Base-by-base conservation (phyloP, 345 rosid genomes). In the Sapria himalayana region DNA sequence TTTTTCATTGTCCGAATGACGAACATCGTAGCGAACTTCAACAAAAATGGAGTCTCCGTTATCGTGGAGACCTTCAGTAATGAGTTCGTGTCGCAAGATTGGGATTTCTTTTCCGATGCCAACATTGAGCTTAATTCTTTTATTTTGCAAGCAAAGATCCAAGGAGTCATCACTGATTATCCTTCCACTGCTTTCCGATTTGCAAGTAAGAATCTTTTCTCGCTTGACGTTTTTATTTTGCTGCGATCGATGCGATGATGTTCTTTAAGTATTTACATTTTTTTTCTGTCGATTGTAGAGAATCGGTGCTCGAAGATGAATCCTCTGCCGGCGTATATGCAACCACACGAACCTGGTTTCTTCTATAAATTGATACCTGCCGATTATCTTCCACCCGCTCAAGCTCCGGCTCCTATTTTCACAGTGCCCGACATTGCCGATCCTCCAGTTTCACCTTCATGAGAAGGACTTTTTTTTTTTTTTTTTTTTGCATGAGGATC, bases 21-120 rank as follows among this genome's bases (percentile, higher is more conserved):
- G 16, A 25, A 71, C 13, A 61, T 73, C 12, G 81, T 79, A 16
- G 9, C 51, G 43, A 76, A 31, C 52, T 65, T 89, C 16, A 63
- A 46, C 10, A 49, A 64, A 41, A 52, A 56, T 45, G 48, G 59
- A 34, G 82, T 89, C 15, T 45, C 77, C 0, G 91, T 82, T 42
- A 78, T 72, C 20, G 91, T 72, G 15, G 61, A 69, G 47, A 37
- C 53, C 20, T 79, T 89, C 64, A 66, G 69, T 52, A 89, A 89
- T 36, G 98, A 89, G 66, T 89, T 79, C 53, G 48, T 64, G 14
- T 79, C 98, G 55, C 94, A 82, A 52, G 63, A 82, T 17, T 89
- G 70, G 78, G 98, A 89, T 56, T 79, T 72, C 71, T 79, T 74
- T 61, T 50, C 79, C 15, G 94, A 89, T 36, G 49, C 91, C 27